Evolutionary conservation across 2,329 filamentous ascomycete genomes (phyloP), one percentile per base, ranked within the genome.

Genomic region (Talaromyces verruculosus): DNA sequence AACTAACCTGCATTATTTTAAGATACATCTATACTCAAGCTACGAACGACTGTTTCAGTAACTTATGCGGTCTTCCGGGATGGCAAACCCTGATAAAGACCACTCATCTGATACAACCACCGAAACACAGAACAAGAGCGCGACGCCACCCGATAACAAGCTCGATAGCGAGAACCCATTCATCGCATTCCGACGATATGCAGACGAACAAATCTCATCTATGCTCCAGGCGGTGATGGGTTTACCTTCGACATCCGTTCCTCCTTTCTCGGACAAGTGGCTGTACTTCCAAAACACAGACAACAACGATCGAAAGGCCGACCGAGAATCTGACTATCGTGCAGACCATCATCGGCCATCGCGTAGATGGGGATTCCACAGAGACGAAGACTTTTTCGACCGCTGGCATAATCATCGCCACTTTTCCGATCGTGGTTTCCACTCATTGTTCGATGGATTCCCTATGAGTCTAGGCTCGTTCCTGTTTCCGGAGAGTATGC

Each of bases 181-280:
- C 74, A 82, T 87, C 65, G 79, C 82, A 35, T 88, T 88, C 76
- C 86, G 87, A 69, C 84, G 83, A 68, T 87, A 85, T 73, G 84
- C 86, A 65, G 86, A 89, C 70, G 82, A 84, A 57, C 84, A 85
- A 65, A 81, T 88, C 69, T 82, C 81, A 8, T 83, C 82, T 17
- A 74, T 88, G 61, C 75, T 88, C 64, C 83, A 83, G 68, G 81
- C 81, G 19, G 76, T 87, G 63, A 82, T 84, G 65, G 79, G 81
- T 33, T 75, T 84, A 49, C 77, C 83, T 19, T 77, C 79, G 3
- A 73, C 73, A 13, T 66, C 75, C 11, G 69, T 72, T 5, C 68
- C 74, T 10, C 75, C 77, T 22, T 72, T 74, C 13, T 61, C 72
- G 28, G 72, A 74, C 59, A 71, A 71, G 49, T 80, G 78, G 78